Evolutionary conservation across 345 rosid species (phyloP), one percentile per base, ranked within the genome.

Genomic region (Cardiospermum halicacabum): DNA sequence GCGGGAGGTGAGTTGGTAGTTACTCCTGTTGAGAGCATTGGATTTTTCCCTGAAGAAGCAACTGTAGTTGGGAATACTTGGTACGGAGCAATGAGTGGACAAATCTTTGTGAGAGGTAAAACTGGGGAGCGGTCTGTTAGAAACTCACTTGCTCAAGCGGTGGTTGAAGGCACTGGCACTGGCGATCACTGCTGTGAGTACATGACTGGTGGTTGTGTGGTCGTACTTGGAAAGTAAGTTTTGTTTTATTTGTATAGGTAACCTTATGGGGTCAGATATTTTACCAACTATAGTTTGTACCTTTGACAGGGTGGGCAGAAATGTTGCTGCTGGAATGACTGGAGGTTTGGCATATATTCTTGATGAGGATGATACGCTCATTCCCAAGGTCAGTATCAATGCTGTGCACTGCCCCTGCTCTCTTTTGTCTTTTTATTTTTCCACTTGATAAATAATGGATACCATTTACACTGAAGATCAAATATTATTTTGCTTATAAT

Each of bases 241-340:
- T 39, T 71, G 51, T 19, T 37, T 39, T 12, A 28, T 3, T 58
- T n/a, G n/a, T n/a, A n/a, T n/a, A 13, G 25, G 19, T 56, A 21
- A 34, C 58, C 67, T 27, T n/a, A 40, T 37, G 64, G 56, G 68
- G 58, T 10, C 1, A 24, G 26, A 63, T 27, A 3, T 62, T 43
- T 27, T 15, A 45, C 18, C 58, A 53, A 48, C 49, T 32, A 28
- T 62, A 64, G 31, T 68, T 39, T 51, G 43, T 77, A 1, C 66
- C 22, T 72, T 70, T 75, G 54, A 68, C 87, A 94, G 99, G 63
- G 97, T 91, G 73, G 99, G 99, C 60, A 83, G 99, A 82, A 94
- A 94, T 59, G 99, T 94, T 51, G 97, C 97, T 78, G 99, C 99
- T 27, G 99, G 99, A 65, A 94, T 94, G 99, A 94, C 99, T 0